Conservation (phyloP, 192 early-diverging fungal genomes). For the Dissophora globulifera region DNA sequence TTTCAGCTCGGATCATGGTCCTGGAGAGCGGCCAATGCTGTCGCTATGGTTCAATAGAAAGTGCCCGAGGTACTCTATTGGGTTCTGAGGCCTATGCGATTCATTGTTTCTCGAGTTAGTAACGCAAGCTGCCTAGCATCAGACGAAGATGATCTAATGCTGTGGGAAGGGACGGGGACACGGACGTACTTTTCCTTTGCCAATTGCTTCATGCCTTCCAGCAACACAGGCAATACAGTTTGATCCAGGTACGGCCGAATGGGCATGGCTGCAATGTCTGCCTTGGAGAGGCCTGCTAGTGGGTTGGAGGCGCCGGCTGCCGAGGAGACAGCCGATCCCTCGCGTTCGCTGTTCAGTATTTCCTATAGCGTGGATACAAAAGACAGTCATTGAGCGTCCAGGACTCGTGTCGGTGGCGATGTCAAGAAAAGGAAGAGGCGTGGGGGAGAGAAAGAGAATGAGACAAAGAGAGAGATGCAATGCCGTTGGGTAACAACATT, state of each 20-base stretch:
- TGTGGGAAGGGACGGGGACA: not conserved
- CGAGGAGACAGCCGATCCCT: slow-evolving; percentile 39
- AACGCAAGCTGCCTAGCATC: not conserved
- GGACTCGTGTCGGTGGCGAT: too few species aligned
- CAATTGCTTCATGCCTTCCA: slow-evolving; percentile 64
- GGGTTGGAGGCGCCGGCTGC: slow-evolving; percentile 27
- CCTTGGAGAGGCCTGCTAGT: slow-evolving; percentile 31
- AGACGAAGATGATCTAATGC: too few species aligned
- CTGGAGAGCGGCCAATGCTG: slow-evolving; percentile 39
- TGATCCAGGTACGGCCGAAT: slow-evolving; percentile 62
- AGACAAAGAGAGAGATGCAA: not conserved
- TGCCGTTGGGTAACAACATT: not conserved
- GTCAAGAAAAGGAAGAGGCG: too few species aligned
- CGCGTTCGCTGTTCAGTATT: slow-evolving; percentile 37
- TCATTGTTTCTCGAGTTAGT: not conserved
- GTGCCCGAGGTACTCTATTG: slow-evolving; percentile 58
- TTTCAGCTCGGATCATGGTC: slow-evolving; percentile 36
- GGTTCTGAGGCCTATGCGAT: slow-evolving; percentile 53
- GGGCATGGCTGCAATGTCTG: slow-evolving; percentile 44
- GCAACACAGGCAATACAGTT: slow-evolving; percentile 60
- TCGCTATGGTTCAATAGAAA: slow-evolving; percentile 53
- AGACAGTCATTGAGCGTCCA: too few species aligned
- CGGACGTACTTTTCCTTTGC: slow-evolving; percentile 58
- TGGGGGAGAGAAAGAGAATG: too few species aligned
- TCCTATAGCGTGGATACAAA: slow-evolving; percentile 12